Evolutionary conservation across 345 rosid genomes (phyloP), one percentile per base, ranked within the genome.

Genomic region (Aquilaria malaccensis): DNA sequence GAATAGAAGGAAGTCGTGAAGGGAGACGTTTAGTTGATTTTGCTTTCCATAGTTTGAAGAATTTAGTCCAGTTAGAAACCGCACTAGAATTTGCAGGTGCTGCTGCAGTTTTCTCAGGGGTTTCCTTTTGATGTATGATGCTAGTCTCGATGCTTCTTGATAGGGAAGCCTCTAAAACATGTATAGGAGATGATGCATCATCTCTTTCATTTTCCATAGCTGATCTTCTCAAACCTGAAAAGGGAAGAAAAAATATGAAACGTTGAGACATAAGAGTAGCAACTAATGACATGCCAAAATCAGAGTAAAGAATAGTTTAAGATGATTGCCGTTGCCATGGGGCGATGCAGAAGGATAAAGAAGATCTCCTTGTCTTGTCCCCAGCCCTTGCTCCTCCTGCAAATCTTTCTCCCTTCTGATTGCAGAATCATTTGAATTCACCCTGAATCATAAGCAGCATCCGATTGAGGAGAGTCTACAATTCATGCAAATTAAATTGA

Each of bases 11-110:
- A 52, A 82, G 78, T 2, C 43, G 43, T 37, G 85, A 63, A 68
- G 76, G 43, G 2, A 84, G 72, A 58, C 72, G 83, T 80, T 79
- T 86, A 7, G 67, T 51, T 30, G 96, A 75, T 70, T 50, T 80
- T 56, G 67, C 79, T 74, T 83, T 91, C 98, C 83, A 91, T 55
- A 70, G 50, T 41, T 77, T 86, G 55, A 85, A 79, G 81, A 86
- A 86, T 13, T 70, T 91, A 13, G 74, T 75, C 98, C 96, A 91
- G 48, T 84, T 66, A 13, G 82, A 76, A 61, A 58, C 69, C 6
- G 79, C 75, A 71, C 68, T 65, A 13, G 73, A 37, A 61, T 74
- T 69, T 55, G 81, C 55, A 74, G 68, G 46, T 37, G 3, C 50
- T 33, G 48, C 33, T 33, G 65, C 73, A 45, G 63, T 30, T 41